Base-by-base conservation (phyloP, 2,329 filamentous ascomycete species). In the Dactylellina cionopaga region DNA sequence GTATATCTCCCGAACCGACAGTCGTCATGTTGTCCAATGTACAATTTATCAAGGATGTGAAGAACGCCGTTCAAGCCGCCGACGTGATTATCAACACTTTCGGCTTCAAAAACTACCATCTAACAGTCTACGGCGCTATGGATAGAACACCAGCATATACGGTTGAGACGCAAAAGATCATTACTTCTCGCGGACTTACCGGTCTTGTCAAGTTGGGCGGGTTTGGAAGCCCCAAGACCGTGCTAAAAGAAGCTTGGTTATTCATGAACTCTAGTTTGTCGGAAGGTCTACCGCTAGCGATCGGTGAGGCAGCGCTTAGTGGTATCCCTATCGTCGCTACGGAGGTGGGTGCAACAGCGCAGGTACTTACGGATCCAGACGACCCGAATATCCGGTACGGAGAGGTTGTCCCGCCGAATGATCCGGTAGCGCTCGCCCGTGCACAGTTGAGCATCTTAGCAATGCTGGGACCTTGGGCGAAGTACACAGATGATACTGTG, bases 21-120 rank as follows among this genome's bases (percentile, higher is more conserved):
- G 87, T 88, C 1, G 87, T 86, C 24, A 89, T 89, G 87, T 78
- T 89, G 52, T 89, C 87, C 19, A 87, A 89, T 74, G 82, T 86
- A 2, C 85, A 85, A 78, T 84, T 84, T 76, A 82, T 81, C 74
- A 89, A 89, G 77, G 87, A 89, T 73, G 87, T 89, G 79, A 88
- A 88, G 78, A 88, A 84, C 1, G 87, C 87, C 2, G 83, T 89
- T 22, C 80, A 88, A 3, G 86, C 87, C 5, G 87, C 87, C 1
- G 87, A 89, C 75, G 84, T 89, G 73, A 88, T 89, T 73, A 84
- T 88, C 74, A 88, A 89, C 77, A 83, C 86, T 75, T 89, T 85
- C 83, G 86, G 87, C n/a, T 88, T 89, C 79, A 84, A 82, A 41
- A 86, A 89, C 69, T 89, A 89, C 78, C 82, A 84, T 58, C 83